Percentiles rank a stretch among this genome's conserved stretches.
These are phyloP conservation scores for Infundibulicybe gibba DNA, from an alignment of 768 basidiomycete species.

Conservation along the genomic window DNA sequence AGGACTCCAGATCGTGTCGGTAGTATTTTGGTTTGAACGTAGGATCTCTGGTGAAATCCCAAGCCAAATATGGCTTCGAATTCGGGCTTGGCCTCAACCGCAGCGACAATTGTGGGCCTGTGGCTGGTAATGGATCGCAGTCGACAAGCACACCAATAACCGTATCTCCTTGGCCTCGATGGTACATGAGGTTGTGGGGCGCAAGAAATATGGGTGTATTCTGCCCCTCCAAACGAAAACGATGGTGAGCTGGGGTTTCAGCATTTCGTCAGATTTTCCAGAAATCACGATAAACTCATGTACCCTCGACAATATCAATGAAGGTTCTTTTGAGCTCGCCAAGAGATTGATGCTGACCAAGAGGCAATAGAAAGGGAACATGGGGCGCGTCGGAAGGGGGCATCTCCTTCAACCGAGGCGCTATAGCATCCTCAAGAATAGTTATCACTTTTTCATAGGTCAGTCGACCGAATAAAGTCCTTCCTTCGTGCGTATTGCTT, in stretches of 20 bases:
- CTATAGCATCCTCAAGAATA: too few species aligned
- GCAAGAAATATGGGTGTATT: neutral
- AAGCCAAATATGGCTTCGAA: neutral
- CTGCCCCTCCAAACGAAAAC: neutral
- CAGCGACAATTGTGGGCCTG: neutral
- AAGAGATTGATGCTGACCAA: neutral
- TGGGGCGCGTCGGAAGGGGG: too few species aligned
- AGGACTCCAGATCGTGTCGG: conserved; percentile 3
- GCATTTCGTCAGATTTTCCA: too few species aligned
- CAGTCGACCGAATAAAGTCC: too few species aligned
- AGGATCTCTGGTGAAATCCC: neutral
- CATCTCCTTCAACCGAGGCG: too few species aligned
- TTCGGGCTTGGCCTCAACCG: neutral
- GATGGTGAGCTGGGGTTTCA: neutral
- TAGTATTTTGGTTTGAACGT: neutral
- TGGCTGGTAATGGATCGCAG: neutral
- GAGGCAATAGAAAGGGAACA: too few species aligned
- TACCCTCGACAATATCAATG: neutral
- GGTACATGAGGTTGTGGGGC: neutral
- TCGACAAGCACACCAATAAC: neutral
- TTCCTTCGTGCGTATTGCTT: too few species aligned
- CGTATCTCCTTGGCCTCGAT: neutral
- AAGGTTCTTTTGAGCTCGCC: neutral
- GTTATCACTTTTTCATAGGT: too few species aligned
- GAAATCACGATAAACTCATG: too few species aligned